Evolutionary conservation across 257 asterid genomes (phyloP).

Genomic region (Linderniella brevidens): DNA sequence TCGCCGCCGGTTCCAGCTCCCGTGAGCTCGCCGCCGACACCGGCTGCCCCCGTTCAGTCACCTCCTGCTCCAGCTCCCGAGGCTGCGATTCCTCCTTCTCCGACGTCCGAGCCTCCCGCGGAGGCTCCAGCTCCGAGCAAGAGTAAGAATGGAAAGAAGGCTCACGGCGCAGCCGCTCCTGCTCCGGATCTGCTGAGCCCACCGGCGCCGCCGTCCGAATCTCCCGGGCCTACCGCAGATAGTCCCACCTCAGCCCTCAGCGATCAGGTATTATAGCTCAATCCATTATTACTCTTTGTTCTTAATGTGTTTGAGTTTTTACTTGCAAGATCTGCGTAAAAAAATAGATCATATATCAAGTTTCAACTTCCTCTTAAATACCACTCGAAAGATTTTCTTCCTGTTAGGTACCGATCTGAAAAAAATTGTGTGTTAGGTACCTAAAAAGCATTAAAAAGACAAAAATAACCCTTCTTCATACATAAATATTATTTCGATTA

Average conservation of each 20-base stretch:
- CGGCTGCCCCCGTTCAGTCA: constrained; percentile 47
- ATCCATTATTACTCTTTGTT: too few relatives aligned
- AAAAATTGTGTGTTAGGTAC: too few relatives aligned
- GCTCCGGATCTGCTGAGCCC: constrained; percentile 51
- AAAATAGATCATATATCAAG: too few relatives aligned
- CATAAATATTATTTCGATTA: too few relatives aligned
- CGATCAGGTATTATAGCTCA: constrained; percentile 59
- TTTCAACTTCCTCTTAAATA: too few relatives aligned
- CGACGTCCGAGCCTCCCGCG: constrained; percentile 26
- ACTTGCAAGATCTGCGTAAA: too few relatives aligned
- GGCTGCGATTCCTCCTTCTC: background rate
- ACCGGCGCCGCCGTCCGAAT: constrained; percentile 77
- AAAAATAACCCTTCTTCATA: too few relatives aligned
- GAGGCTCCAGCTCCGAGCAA: constrained; percentile 36
- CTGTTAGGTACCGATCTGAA: too few relatives aligned
- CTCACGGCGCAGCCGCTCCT: constrained; percentile 43
- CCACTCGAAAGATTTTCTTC: too few relatives aligned
- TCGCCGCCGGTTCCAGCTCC: too few relatives aligned
- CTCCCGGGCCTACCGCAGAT: constrained; percentile 44
- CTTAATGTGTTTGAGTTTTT: too few relatives aligned
- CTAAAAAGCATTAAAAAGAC: too few relatives aligned
- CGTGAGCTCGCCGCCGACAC: constrained; percentile 39
- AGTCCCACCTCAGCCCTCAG: constrained; percentile 33
- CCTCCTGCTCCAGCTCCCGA: constrained; percentile 26
- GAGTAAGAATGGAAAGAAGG: constrained; percentile 29